Conservation (phyloP, 345 rosid species). For the Chamaenerion angustifolium region DNA sequence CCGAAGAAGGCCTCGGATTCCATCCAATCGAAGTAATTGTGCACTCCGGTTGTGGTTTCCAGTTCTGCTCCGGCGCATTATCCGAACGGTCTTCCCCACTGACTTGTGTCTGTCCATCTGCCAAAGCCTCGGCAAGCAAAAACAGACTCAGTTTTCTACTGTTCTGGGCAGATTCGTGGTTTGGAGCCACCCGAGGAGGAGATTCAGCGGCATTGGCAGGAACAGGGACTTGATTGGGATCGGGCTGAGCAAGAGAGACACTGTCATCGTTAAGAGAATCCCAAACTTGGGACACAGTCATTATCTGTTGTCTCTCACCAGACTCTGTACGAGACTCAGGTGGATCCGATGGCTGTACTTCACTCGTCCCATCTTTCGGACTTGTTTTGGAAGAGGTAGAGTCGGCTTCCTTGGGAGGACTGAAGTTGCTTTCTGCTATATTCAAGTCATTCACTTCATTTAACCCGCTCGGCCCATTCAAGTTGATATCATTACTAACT, state of each 20-base stretch:
- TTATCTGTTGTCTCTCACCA: slow-evolving; percentile 1
- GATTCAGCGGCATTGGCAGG: slow-evolving; percentile 1
- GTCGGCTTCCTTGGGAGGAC: slow-evolving; percentile 17
- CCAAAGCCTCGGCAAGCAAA: not conserved
- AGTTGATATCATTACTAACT: slow-evolving; percentile 3
- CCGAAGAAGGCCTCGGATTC: slow-evolving; percentile 23
- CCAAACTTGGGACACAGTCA: slow-evolving; percentile 5
- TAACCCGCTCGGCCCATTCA: slow-evolving; percentile 11
- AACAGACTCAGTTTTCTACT: not conserved
- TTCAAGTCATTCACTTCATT: slow-evolving; percentile 13
- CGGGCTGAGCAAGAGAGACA: slow-evolving; percentile 17
- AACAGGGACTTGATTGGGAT: not conserved
- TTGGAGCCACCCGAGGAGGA: slow-evolving; percentile 4
- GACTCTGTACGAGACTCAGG: not conserved
- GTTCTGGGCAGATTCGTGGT: slow-evolving; percentile 8
- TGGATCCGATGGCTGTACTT: not conserved
- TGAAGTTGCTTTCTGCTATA: slow-evolving; percentile 16
- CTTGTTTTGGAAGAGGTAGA: slow-evolving; percentile 7
- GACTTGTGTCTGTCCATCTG: no score
- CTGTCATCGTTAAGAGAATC: slow-evolving; percentile 13
- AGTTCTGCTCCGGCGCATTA: no score
- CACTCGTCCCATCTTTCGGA: not conserved
- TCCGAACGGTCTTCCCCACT: no score
- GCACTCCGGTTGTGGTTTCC: slow-evolving; percentile 5
- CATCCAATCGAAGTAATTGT: slow-evolving; percentile 30